A percentile compares a stretch with the other conserved stretches of the same genome.
Evolutionary conservation across 768 basidiomycete species (phyloP).

Genomic region (Tricholoma flavovirens): DNA sequence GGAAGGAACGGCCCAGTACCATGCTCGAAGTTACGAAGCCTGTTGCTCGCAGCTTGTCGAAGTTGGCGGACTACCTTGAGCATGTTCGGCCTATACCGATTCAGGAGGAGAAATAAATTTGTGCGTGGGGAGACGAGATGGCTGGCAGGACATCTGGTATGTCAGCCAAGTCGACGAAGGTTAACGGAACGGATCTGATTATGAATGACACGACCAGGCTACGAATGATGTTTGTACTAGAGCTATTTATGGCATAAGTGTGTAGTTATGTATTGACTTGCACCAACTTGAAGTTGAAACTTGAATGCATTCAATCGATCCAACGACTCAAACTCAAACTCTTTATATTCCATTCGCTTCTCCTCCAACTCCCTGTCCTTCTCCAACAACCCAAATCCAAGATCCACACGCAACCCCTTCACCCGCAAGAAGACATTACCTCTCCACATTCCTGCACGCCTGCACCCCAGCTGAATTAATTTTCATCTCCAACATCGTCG

Average conservation of each 20-base stretch:
- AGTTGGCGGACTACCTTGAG: constrained; percentile 14
- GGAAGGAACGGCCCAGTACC: neutral
- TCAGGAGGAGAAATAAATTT: constrained; percentile 1
- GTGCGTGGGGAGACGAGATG: no score
- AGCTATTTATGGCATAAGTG: no score
- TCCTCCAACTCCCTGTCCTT: constrained; percentile 29
- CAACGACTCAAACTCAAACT: constrained; percentile 1
- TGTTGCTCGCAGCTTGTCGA: constrained; percentile 13
- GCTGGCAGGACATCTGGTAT: no score
- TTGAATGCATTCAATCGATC: neutral
- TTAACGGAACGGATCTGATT: no score
- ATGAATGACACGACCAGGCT: no score
- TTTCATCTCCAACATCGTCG: constrained; percentile 59
- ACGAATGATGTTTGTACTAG: no score
- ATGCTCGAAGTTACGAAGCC: constrained; percentile 2
- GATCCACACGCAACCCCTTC: neutral
- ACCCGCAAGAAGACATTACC: constrained; percentile 2
- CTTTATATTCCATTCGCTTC: constrained; percentile 17
- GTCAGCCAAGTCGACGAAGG: no score
- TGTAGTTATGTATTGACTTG: no score
- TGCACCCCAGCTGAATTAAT: constrained; percentile 40
- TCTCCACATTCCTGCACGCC: constrained; percentile 6
- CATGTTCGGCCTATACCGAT: constrained; percentile 10
- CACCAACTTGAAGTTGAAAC: no score
- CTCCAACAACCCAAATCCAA: neutral